Evolutionary conservation across 2,329 filamentous ascomycete genomes (phyloP).

Genomic region (Fusarium proliferatum): DNA sequence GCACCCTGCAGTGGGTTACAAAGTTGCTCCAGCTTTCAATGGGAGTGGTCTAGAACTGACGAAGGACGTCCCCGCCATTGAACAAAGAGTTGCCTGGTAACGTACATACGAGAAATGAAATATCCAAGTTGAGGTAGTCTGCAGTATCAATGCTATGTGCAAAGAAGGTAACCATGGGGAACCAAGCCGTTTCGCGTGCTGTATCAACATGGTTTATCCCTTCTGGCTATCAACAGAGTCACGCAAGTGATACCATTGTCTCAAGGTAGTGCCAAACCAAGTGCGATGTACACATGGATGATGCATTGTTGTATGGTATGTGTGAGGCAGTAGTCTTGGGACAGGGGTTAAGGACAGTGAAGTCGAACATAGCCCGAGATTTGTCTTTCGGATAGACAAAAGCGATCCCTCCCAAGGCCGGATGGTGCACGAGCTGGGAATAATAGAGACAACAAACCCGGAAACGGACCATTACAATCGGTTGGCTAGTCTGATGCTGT

Average conservation of each 20-base stretch:
- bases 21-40: slow-evolving; percentile 33
- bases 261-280: slow-evolving; percentile 41
- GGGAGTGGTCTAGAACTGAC: slow-evolving; percentile 42
- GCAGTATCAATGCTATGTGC: background rate
- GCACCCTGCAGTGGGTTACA: slow-evolving; percentile 34
- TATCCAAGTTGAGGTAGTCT: background rate
- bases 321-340: slow-evolving; percentile 29
- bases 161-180: slow-evolving; percentile 9
- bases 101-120: slow-evolving; percentile 1
- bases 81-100: slow-evolving; percentile 17
- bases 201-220: slow-evolving; percentile 20
- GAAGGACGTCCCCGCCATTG: slow-evolving; percentile 26
- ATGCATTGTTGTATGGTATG: slow-evolving; percentile 32
- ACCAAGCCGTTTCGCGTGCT: slow-evolving; percentile 19
- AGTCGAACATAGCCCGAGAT: slow-evolving; percentile 43
- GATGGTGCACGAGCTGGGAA: slow-evolving; percentile 15
- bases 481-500: slow-evolving; percentile 27
- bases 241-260: slow-evolving; percentile 42
- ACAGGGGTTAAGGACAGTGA: slow-evolving; percentile 35
- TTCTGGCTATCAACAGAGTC: slow-evolving; percentile 18
- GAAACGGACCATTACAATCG: slow-evolving; percentile 29
- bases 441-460: slow-evolving; percentile 21
- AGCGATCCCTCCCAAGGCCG: slow-evolving; percentile 23
- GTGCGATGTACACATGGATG: slow-evolving; percentile 26
- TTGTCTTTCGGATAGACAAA: slow-evolving; percentile 39